Percentiles rank a stretch among this genome's conserved stretches.
Evolutionary conservation across 2,329 filamentous ascomycete species (phyloP).

Genomic region (Tolypocladium album): DNA sequence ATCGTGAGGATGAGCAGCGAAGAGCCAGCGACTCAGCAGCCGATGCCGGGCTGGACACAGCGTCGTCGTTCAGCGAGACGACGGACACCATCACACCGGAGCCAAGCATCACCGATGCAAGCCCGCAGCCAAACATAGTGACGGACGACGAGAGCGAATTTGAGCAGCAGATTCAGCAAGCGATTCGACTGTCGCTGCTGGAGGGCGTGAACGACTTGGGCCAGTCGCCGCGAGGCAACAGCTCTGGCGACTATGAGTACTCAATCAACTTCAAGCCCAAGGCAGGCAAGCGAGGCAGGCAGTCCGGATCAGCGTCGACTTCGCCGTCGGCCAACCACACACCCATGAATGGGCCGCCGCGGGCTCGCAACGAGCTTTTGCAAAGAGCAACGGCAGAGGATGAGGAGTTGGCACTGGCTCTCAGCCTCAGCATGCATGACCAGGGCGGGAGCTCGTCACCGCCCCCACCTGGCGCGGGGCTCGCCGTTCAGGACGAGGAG

Average conservation of each 20-base stretch:
- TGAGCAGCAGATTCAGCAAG: constrained; percentile 51
- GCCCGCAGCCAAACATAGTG: constrained; percentile 16
- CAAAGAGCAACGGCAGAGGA: constrained; percentile 22
- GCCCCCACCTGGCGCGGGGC: constrained; percentile 3
- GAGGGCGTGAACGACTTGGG: constrained; percentile 40
- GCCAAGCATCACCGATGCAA: constrained; percentile 34
- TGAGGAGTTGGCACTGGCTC: constrained; percentile 49
- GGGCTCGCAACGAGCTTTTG: constrained; percentile 6
- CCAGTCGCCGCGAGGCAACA: constrained; percentile 32
- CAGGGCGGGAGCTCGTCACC: constrained; percentile 23
- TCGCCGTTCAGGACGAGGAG: constrained; percentile 18
- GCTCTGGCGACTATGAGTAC: constrained; percentile 39
- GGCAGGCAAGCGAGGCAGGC: constrained; percentile 28
- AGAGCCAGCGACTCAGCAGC: constrained; percentile 41
- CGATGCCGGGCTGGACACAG: constrained; percentile 32
- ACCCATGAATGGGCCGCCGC: constrained; percentile 16
- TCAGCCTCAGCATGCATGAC: constrained; percentile 50
- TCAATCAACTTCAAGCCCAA: constrained; percentile 37
- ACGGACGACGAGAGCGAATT: constrained; percentile 38
- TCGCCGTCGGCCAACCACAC: constrained; percentile 27
- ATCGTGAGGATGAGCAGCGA: constrained; percentile 44
- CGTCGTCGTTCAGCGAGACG: constrained; percentile 29
- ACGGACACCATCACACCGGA: constrained; percentile 44
- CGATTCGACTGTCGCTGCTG: constrained; percentile 49
- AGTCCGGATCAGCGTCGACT: constrained; percentile 15